Percentiles rank a stretch among this genome's conserved stretches.
Evolutionary conservation across 1,284 basidiomycete genomes (phyloP).

Genomic region (Leccinum colubrinum): DNA sequence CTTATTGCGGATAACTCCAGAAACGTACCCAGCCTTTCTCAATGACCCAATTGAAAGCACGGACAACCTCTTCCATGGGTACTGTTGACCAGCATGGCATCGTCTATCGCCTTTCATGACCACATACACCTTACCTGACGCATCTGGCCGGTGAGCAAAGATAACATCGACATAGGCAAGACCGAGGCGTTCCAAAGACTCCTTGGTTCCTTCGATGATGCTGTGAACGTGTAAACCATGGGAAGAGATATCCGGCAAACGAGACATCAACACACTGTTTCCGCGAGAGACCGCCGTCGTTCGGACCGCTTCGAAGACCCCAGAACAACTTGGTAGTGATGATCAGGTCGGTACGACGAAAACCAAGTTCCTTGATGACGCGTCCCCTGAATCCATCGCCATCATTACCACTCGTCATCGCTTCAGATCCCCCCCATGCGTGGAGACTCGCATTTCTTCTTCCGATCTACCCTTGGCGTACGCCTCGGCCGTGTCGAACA

Average conservation of each 20-base stretch:
- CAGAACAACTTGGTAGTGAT: constrained; percentile 61
- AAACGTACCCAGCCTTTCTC: constrained; percentile 34
- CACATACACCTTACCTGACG: constrained; percentile 28
- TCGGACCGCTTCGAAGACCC: constrained; percentile 48
- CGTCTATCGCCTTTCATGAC: background rate
- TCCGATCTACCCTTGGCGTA: constrained; percentile 53
- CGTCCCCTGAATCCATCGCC: constrained; percentile 44
- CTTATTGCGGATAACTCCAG: too few species aligned
- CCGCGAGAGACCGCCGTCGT: constrained; percentile 52
- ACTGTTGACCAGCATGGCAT: constrained; percentile 14
- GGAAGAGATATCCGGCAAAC: background rate
- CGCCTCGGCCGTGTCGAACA: constrained; percentile 62
- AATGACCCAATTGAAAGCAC: constrained; percentile 40
- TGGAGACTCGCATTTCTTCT: constrained; percentile 35
- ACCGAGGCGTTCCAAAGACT: constrained; percentile 55
- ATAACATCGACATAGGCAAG: constrained; percentile 64
- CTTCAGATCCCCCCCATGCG: background rate
- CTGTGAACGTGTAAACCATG: constrained; percentile 25
- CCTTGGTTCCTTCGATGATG: constrained; percentile 62
- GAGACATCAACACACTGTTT: constrained; percentile 52
- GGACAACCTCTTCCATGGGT: constrained; percentile 43
- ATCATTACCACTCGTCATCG: background rate
- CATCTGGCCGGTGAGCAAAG: constrained; percentile 55
- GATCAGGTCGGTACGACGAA: constrained; percentile 62
- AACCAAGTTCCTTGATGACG: constrained; percentile 64